Base-by-base conservation (phyloP, 2,329 filamentous ascomycete species). In the Xylaria sp. region DNA sequence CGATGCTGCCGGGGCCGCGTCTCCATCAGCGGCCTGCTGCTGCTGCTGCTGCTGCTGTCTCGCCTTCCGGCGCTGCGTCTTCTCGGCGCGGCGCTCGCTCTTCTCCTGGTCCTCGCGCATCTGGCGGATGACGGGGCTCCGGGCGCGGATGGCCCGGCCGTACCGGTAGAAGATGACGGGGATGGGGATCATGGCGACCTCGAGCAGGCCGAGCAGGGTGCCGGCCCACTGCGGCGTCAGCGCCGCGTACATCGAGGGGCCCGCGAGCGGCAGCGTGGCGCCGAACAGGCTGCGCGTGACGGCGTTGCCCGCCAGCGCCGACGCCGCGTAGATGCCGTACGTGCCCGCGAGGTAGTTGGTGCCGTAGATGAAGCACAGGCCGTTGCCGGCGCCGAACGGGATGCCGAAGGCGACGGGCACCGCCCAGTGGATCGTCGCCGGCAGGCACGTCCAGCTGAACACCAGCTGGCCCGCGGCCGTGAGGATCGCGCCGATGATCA, bases 381-480 rank as follows among this genome's bases (percentile, higher is more conserved):
- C 86, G 64, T 93, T 94, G 0, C 91, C 91, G 0, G 82, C 79
- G 8, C 90, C 90, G 63, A 94, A 95, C 0, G 88, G 88, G 5
- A 95, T 81, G 0, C 91, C 90, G 1, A 90, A 90, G 0, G 90
- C 76, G 44, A 95, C 87, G 1, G 90, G 88, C 18, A 85, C 78
- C n/a, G 91, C 85, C 88, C 90, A 95, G 69, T 91, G 92, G 26
- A 95, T 90, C 4, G 83, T 82, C 0, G 73, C 75, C 0, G 92
- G 92, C 0, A 91, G 83, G 56, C 87, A 92, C 0, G 92, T 96
- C 91, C 91, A 96, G 0, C 90, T 85, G 67, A 97, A 97, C 70
- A 87, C 88, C 20, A 97, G 81, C 71, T 96, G 88, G 16, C 92
- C 92, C 2, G 90, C 71, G 0, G 91, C 89, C 0, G 89, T 85